Percentiles rank a stretch among this genome's conserved stretches.
Evolutionary conservation across 768 basidiomycete species (phyloP).

Genomic region (Leccinum disarticulatum): DNA sequence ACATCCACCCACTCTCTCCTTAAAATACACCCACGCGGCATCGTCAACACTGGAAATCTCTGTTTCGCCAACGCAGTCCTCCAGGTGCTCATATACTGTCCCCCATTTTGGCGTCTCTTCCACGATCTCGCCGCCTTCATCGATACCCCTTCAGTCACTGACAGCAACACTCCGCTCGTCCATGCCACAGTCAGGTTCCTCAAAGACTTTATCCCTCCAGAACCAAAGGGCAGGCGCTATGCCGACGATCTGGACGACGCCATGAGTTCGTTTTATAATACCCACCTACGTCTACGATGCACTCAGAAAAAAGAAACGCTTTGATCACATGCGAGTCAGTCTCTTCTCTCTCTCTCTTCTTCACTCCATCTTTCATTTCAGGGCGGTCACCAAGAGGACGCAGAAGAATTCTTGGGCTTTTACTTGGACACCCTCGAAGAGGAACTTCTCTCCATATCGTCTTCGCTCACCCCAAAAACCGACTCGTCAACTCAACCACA

Average conservation of each 20-base stretch:
- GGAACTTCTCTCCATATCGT: slow-evolving; percentile 71
- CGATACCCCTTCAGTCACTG: slow-evolving; percentile 25
- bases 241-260: slow-evolving; percentile 48
- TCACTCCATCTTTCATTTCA: slow-evolving; percentile 1
- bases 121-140: slow-evolving; percentile 62
- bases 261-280: slow-evolving; percentile 64
- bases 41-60: slow-evolving; percentile 95
- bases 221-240: slow-evolving; percentile 38
- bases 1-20: slow-evolving; percentile 24
- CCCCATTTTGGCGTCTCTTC: slow-evolving; percentile 83
- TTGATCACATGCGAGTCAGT: slow-evolving; percentile 88
- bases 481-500: slow-evolving; percentile 10
- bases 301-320: slow-evolving; percentile 89
- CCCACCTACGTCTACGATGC: slow-evolving; percentile 89
- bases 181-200: slow-evolving; percentile 73
- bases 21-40: slow-evolving; percentile 67
- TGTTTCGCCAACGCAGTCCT: slow-evolving; percentile 96
- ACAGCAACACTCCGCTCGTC: slow-evolving; percentile 53
- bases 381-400: too few species aligned
- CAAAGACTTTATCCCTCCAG: slow-evolving; percentile 61
- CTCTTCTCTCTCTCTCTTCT: background rate
- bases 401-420: too few species aligned
- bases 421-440: slow-evolving; percentile 60
- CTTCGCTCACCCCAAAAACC: slow-evolving; percentile 46
- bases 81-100: slow-evolving; percentile 85